Conservation (phyloP, 1,284 basidiomycete genomes). For the Porodaedalea pini region DNA sequence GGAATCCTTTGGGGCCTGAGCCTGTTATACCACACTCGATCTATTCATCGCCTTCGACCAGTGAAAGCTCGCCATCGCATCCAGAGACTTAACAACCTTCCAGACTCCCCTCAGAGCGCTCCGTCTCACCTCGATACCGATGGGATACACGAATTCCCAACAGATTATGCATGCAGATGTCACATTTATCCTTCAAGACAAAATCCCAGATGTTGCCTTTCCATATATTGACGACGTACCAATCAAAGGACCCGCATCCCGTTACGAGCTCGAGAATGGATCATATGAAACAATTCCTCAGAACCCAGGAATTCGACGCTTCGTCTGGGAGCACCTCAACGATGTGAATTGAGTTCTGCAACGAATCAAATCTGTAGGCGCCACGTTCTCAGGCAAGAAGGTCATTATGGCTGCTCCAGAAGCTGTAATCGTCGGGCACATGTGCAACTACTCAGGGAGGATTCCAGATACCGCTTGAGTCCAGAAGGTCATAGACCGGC, state of each 20-base stretch:
- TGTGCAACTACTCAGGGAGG: slow-evolving; percentile 27
- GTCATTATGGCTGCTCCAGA: too few species aligned
- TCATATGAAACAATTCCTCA: slow-evolving; percentile 28
- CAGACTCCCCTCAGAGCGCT: slow-evolving; percentile 24
- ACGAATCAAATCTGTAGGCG: slow-evolving; percentile 23
- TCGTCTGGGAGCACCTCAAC: too few species aligned
- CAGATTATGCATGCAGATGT: too few species aligned
- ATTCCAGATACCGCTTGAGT: slow-evolving; percentile 20
- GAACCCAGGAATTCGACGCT: slow-evolving; percentile 29
- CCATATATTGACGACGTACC: slow-evolving; percentile 4
- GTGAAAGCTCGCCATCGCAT: too few species aligned
- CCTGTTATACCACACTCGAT: too few species aligned
- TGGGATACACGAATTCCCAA: too few species aligned
- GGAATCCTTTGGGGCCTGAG: too few species aligned
- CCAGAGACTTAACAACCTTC: background rate
- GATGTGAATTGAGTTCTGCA: slow-evolving; percentile 26
- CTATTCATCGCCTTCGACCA: too few species aligned
- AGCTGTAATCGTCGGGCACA: slow-evolving; percentile 29
- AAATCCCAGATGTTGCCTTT: slow-evolving; percentile 6
- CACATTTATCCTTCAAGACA: background rate
- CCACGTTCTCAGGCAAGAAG: slow-evolving; percentile 23
- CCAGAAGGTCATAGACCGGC: slow-evolving; percentile 25
- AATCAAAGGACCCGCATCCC: slow-evolving; percentile 13
- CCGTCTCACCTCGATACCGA: slow-evolving; percentile 23
- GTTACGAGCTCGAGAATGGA: slow-evolving; percentile 22